Evolutionary conservation across 768 basidiomycete species (phyloP).

Genomic region (Coprinopsis cinerea): DNA sequence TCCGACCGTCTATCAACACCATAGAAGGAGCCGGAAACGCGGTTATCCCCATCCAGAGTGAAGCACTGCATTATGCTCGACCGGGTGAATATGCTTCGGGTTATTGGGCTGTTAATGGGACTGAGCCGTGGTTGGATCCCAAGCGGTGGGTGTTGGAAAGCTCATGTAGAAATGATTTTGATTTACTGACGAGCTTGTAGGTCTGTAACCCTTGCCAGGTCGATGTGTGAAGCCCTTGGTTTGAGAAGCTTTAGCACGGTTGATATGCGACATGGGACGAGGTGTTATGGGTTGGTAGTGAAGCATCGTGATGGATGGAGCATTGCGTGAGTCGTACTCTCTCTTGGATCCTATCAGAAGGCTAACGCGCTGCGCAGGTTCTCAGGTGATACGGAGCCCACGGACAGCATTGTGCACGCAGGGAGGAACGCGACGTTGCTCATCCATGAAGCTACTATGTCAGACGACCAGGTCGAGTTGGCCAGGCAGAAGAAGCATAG

Average conservation of each 20-base stretch:
- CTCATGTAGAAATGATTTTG: background rate
- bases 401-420: slow-evolving; percentile 55
- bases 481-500: slow-evolving; percentile 79
- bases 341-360: slow-evolving; percentile 25
- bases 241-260: slow-evolving; percentile 60
- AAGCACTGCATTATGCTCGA: slow-evolving; percentile 45
- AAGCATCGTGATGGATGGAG: slow-evolving; percentile 72
- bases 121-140: slow-evolving; percentile 42
- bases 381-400: slow-evolving; percentile 87
- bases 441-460: slow-evolving; percentile 94
- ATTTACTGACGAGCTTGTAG: slow-evolving; percentile 23
- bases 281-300: slow-evolving; percentile 68
- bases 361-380: slow-evolving; percentile 46
- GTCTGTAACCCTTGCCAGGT: slow-evolving; percentile 32
- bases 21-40: slow-evolving; percentile 32
- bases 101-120: slow-evolving; percentile 37
- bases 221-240: slow-evolving; percentile 49
- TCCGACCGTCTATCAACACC: slow-evolving; percentile 30
- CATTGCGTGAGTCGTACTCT: slow-evolving; percentile 57
- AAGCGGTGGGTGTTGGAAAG: slow-evolving; percentile 25
- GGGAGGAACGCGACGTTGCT: slow-evolving; percentile 70
- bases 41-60: slow-evolving; percentile 50
- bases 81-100: slow-evolving; percentile 31
- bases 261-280: slow-evolving; percentile 66
- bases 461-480: slow-evolving; percentile 71